Evolutionary conservation across 2,329 filamentous ascomycete genomes (phyloP).

Genomic region (Aspergillus neotritici): DNA sequence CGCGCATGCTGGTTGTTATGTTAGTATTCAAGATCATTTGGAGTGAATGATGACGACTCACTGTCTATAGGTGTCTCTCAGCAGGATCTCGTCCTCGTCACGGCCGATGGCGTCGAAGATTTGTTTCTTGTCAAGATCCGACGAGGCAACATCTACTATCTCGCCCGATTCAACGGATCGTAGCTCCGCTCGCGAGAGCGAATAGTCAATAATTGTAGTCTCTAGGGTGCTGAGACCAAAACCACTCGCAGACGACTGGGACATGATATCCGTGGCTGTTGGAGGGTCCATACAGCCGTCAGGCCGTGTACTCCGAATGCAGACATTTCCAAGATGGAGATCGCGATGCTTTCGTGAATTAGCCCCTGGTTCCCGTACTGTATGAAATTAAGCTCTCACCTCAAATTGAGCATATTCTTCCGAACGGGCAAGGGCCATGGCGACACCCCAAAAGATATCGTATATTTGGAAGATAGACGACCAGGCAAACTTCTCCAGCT

Average conservation of each 20-base stretch:
- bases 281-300: conserved; percentile 30
- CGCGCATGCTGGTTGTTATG: conserved; percentile 31
- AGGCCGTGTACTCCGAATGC: conserved; percentile 42
- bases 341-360: conserved; percentile 49
- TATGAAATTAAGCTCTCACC: conserved; percentile 20
- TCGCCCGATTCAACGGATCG: conserved; percentile 18
- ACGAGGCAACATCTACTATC: conserved; percentile 33
- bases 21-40: conserved; percentile 2
- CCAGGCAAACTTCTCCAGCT: conserved; percentile 46
- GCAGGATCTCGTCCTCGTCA: conserved; percentile 37
- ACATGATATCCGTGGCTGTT: conserved; percentile 25
- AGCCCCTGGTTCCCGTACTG: too few relatives aligned
- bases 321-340: conserved; percentile 62
- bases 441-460: conserved; percentile 64
- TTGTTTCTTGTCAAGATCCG: conserved; percentile 40
- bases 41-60: conserved; percentile 18
- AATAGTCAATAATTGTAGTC: conserved; percentile 64
- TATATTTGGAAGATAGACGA: conserved; percentile 47
- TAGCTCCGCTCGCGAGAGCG: conserved; percentile 57
- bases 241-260: conserved; percentile 32
- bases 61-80: conserved; percentile 40
- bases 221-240: conserved; percentile 53
- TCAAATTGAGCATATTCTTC: conserved; percentile 58
- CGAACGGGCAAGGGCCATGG: conserved; percentile 55
- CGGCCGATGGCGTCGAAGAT: conserved; percentile 39